Percentiles rank a stretch among this genome's conserved stretches.
phyloP scores from a whole-genome alignment of 2,329 filamentous ascomycete genomes.

The Simplicillium aogashimaense region DNA sequence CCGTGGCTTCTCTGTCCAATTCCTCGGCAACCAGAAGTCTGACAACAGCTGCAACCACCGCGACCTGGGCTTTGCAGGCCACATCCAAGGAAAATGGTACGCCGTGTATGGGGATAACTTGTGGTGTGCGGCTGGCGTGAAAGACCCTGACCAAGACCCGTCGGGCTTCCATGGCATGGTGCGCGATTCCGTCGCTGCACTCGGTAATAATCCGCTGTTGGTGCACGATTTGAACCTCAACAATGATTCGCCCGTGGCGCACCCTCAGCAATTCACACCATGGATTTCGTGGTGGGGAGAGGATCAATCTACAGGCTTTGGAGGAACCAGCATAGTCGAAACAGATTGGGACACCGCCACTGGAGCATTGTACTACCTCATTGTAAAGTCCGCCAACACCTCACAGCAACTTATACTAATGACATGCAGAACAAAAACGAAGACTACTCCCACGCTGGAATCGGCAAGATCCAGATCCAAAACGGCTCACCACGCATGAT shows the following conservation, averaged over 20 bases:
- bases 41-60: slow-evolving; percentile 26
- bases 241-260: slow-evolving; percentile 13
- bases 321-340: slow-evolving; percentile 28
- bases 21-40: slow-evolving; percentile 24
- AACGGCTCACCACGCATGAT: slow-evolving; percentile 9
- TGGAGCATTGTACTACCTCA: slow-evolving; percentile 24
- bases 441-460: background rate
- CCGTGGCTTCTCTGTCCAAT: slow-evolving; percentile 14
- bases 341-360: slow-evolving; percentile 15
- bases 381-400: slow-evolving; percentile 14
- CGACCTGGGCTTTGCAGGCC: slow-evolving; percentile 25
- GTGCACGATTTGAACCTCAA: slow-evolving; percentile 26
- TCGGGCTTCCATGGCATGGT: slow-evolving; percentile 29
- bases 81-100: slow-evolving; percentile 25
- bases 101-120: slow-evolving; percentile 25
- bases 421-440: background rate
- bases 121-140: slow-evolving; percentile 23
- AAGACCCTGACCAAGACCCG: slow-evolving; percentile 16
- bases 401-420: background rate
- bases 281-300: slow-evolving; percentile 26
- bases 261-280: slow-evolving; percentile 25
- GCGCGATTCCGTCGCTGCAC: slow-evolving; percentile 22
- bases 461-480: background rate
- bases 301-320: slow-evolving; percentile 22
- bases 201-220: slow-evolving; percentile 22